Conservation (phyloP, 495 filamentous ascomycete genomes). For the Tuber microsphaerosporum region DNA sequence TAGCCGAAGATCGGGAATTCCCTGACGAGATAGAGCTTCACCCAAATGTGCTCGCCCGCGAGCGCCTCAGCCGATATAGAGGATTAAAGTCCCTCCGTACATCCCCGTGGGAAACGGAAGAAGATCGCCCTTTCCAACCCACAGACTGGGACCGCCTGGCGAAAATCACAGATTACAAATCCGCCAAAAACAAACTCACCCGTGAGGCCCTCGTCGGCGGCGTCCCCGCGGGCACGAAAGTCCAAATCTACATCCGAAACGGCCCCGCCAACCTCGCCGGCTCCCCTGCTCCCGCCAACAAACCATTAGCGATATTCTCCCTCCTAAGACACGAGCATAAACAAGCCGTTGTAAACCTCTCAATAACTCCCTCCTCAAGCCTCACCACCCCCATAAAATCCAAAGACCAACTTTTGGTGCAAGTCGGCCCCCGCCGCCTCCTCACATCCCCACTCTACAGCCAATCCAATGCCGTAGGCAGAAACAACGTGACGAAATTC, state of each 20-base stretch:
- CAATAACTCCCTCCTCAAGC: constrained; percentile 69
- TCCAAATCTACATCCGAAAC: constrained; percentile 68
- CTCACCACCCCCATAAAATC: constrained; percentile 61
- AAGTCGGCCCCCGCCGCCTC: constrained; percentile 78
- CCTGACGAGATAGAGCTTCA: constrained; percentile 94
- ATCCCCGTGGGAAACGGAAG: constrained; percentile 77
- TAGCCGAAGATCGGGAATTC: constrained; percentile 84
- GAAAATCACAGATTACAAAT: constrained; percentile 74
- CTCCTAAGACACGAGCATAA: constrained; percentile 93
- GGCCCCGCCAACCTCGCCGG: constrained; percentile 57
- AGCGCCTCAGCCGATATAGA: constrained; percentile 75
- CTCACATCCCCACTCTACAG: constrained; percentile 87
- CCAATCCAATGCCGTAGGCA: constrained; percentile 62
- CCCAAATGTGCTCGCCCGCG: constrained; percentile 75
- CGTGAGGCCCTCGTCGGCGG: constrained; percentile 80
- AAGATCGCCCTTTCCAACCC: constrained; percentile 77
- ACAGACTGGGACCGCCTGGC: constrained; percentile 82
- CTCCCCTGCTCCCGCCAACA: constrained; percentile 51
- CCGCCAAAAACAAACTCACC: constrained; percentile 63
- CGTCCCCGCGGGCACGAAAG: constrained; percentile 71
- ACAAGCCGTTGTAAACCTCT: constrained; percentile 75
- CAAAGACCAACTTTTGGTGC: constrained; percentile 82
- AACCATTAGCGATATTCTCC: constrained; percentile 63
- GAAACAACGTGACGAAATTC: constrained; percentile 94
- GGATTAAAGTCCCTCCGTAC: constrained; percentile 83